phyloP scores from a whole-genome alignment of 768 basidiomycete species.

The Lentinula sp. region DNA sequence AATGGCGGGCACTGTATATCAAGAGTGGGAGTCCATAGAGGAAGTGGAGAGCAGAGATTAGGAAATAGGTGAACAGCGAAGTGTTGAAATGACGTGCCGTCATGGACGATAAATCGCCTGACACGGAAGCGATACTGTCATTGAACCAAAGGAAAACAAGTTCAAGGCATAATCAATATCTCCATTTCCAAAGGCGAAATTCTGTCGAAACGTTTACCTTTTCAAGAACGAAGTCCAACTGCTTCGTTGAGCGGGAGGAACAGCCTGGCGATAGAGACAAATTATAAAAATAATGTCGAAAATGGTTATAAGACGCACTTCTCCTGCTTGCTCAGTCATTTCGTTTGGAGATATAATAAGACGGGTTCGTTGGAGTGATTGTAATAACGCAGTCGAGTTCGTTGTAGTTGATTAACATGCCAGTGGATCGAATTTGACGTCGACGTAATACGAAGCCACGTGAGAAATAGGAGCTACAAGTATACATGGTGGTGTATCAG shows the following conservation, averaged over 20 bases:
- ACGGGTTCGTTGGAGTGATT: not conserved
- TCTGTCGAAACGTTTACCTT: slow-evolving; percentile 46
- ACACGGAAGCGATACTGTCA: slow-evolving; percentile 73
- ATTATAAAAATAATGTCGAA: slow-evolving; percentile 16
- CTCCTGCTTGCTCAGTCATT: slow-evolving; percentile 37
- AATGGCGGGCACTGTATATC: slow-evolving; percentile 54
- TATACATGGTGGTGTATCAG: too few relatives aligned
- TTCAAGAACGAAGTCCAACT: slow-evolving; percentile 92
- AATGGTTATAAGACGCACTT: slow-evolving; percentile 25
- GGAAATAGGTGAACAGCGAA: not conserved
- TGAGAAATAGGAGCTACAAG: not conserved
- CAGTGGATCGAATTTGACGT: not conserved
- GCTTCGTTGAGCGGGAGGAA: slow-evolving; percentile 77
- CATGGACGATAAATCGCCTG: slow-evolving; percentile 80
- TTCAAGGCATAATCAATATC: slow-evolving; percentile 7
- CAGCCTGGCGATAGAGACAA: slow-evolving; percentile 47
- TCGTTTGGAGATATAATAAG: not conserved
- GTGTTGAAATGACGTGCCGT: slow-evolving; percentile 38
- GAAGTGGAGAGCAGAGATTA: not conserved
- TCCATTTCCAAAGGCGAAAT: not conserved
- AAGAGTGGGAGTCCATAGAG: too few relatives aligned
- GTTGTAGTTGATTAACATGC: not conserved
- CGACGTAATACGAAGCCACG: not conserved
- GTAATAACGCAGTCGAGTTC: not conserved
- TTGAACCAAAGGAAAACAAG: not conserved